phyloP scores from a whole-genome alignment of 306 rosid genomes.

The Mimosa bimucronata region DNA sequence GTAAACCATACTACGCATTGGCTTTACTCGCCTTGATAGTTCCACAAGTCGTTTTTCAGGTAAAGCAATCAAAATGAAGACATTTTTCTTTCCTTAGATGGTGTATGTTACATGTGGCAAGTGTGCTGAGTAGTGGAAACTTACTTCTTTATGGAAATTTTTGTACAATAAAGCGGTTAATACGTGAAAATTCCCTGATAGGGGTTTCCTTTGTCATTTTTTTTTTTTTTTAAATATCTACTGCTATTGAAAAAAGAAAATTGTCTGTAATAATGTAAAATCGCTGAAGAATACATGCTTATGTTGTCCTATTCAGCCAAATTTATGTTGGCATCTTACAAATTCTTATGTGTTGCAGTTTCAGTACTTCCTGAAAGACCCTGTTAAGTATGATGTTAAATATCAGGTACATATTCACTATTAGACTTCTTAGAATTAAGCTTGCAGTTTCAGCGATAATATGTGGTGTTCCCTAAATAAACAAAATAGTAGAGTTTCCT shows the following conservation, averaged over 20 bases:
- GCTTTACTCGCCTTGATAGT: constrained; percentile 75
- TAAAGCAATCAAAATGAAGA: constrained; percentile 14
- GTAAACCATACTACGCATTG: constrained; percentile 84
- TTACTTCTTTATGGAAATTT: too few species aligned
- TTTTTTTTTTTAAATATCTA: too few species aligned
- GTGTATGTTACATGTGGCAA: too few species aligned
- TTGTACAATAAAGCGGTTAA: too few species aligned
- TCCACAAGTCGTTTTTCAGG: constrained; percentile 96
- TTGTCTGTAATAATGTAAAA: too few species aligned
- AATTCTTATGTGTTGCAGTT: constrained; percentile 43
- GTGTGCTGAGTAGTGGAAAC: too few species aligned
- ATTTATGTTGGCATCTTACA: constrained; percentile 18
- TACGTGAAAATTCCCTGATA: too few species aligned
- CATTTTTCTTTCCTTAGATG: neutral
- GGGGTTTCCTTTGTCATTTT: too few species aligned
- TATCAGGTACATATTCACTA: constrained; percentile 50
- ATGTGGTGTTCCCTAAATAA: neutral
- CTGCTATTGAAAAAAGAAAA: too few species aligned
- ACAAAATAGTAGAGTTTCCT: too few species aligned
- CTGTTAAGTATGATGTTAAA: constrained; percentile 58
- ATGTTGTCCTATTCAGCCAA: constrained; percentile 6
- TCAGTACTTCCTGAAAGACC: constrained; percentile 56
- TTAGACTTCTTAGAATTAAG: neutral
- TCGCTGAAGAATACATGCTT: too few species aligned
- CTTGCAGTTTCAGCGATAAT: neutral